Base-by-base conservation (phyloP, 495 filamentous ascomycete species). In the Penicillium arizonense region DNA sequence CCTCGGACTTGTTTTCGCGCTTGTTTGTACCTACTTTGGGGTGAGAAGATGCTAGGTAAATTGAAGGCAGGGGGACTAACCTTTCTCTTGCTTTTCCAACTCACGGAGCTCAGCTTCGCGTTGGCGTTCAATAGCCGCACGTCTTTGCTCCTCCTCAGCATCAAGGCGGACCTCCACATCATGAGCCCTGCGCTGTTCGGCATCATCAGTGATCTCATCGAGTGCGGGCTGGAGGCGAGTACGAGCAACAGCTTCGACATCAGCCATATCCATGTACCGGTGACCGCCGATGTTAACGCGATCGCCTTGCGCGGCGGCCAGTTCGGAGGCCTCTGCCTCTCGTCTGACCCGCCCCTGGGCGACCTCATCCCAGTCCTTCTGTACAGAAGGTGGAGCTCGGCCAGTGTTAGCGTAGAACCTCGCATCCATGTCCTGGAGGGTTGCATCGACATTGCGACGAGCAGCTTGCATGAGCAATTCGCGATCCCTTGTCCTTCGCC, bases 201-300 rank as follows among this genome's bases (percentile, higher is more conserved):
- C 86, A 30, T 82, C 85, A 16, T 86, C 85, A 43, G 84, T 83
- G 34, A 98, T 95, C 57, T 96, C 90, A 61, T 97, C 88, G n/a
- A 98, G 67, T 0, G 94, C 82, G 14, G 94, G 94, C 67, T 90
- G 88, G n/a, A 98, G 78, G 59, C 87, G 85, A 30, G 79, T 78
- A 9, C 82, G 82, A 0, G 94, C 94, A 54, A 97, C 85, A 10
- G 81, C 82, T 49, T 97, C 87, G 36, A 98, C 80, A 44, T 90
- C 90, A 4, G 82, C 77, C 67, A 86, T 82, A 43, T 93, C 84
- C 72, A 97, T 82, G 52, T 85, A 87, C 61, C 82, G 88, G 0
- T 90, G 87, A 21, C 87, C 84, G 20, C 95, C 93, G 44, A 98
- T 85, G 56, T 91, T 80, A 36, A 96, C 77, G 61, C 83, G 86